A percentile compares a stretch with the other conserved stretches of the same genome.
Conservation (phyloP, 176 grass and related monocot genomes). For the Thinopyrum elongatum region DNA sequence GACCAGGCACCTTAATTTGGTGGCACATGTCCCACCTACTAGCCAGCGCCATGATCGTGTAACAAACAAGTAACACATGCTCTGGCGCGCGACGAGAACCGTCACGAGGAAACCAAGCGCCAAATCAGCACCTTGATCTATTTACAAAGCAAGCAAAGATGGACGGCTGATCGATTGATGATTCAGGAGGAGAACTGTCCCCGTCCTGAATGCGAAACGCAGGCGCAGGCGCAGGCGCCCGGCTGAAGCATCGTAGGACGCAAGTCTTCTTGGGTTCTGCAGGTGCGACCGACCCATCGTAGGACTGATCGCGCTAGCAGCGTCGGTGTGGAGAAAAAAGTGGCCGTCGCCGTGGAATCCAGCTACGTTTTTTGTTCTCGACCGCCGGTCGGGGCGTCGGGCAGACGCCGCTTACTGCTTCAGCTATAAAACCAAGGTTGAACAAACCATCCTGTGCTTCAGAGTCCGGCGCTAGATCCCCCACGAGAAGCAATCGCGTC, state of each 20-base stretch:
- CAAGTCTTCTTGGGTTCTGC: neutral
- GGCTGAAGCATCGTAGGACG: conserved; percentile 29
- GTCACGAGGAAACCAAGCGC: conserved; percentile 20
- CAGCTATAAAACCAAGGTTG: neutral
- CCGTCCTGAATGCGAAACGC: conserved; percentile 14
- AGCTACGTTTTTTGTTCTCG: neutral
- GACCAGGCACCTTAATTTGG: conserved; percentile 45
- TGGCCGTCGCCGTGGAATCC: neutral
- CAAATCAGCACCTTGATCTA: neutral
- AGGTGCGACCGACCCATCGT: neutral
- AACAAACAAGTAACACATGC: neutral
- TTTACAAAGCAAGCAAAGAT: neutral
- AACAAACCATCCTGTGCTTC: neutral
- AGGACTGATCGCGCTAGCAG: neutral
- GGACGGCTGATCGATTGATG: neutral
- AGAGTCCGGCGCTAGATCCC: no score
- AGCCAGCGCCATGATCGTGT: conserved; percentile 28
- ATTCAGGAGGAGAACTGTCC: conserved; percentile 2
- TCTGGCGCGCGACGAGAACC: neutral
- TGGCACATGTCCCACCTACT: conserved; percentile 16
- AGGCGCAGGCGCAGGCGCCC: conserved; percentile 25
- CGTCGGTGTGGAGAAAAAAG: neutral
- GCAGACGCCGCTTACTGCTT: neutral
- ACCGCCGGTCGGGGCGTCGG: neutral
- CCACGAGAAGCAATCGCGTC: no score